These are phyloP conservation scores for Phytopythium mirpurense DNA, from an alignment of 352 stramenopile genomes.

Conservation along the genomic window DNA sequence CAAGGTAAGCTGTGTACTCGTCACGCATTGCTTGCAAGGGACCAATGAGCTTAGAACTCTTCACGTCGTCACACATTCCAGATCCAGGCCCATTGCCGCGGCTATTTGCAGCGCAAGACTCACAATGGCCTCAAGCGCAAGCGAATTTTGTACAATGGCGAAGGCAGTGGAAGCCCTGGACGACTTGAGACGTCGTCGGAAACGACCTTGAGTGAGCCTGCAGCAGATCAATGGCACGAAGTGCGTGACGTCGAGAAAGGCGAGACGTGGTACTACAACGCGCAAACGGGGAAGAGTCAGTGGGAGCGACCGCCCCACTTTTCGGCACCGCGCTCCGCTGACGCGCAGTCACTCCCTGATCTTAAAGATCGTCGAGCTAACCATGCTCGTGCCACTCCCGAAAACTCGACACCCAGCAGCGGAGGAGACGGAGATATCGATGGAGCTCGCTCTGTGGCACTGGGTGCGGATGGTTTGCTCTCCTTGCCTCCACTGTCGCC, in stretches of 20 bases:
- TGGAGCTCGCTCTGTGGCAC: neutral
- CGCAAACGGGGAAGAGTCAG: conserved; percentile 57
- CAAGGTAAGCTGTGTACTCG: conserved; percentile 15
- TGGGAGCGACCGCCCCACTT: conserved; percentile 51
- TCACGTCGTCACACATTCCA: conserved; percentile 4
- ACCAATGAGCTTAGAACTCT: neutral
- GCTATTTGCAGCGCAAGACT: conserved; percentile 34
- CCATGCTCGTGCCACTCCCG: neutral
- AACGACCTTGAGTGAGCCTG: neutral
- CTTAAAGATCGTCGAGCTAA: conserved; percentile 6
- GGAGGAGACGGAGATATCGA: neutral
- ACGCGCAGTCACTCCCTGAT: conserved; percentile 14
- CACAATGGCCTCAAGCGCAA: neutral
- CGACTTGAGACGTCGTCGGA: neutral
- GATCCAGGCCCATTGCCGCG: conserved; percentile 64
- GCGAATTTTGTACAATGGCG: neutral
- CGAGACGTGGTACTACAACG: conserved; percentile 84
- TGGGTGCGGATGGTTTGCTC: neutral
- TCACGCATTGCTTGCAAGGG: neutral
- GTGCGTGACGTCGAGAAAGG: conserved; percentile 62
- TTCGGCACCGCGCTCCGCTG: neutral
- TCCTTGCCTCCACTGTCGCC: conserved; percentile 28
- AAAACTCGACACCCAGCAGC: neutral
- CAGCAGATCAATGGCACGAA: conserved; percentile 49
- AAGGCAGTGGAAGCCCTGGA: neutral